These are phyloP conservation scores for Mortierella sp. DNA, from an alignment of 371 early-diverging fungal genomes.

Conservation along the genomic window DNA sequence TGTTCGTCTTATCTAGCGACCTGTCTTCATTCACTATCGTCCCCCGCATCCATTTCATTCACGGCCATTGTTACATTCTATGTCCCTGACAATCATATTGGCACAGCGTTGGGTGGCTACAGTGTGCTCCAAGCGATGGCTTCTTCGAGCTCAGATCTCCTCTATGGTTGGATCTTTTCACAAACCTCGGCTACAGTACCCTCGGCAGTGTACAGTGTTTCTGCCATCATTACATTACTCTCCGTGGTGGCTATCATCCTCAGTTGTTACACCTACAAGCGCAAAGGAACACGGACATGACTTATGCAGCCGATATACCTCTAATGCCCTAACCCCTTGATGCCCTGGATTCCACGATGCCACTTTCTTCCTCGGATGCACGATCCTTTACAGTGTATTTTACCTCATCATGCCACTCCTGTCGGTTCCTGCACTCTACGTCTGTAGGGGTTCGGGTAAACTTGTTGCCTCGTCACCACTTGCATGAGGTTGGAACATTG, in stretches of 20 bases:
- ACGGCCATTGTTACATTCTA: slow-evolving; percentile 25
- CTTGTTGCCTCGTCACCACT: too few relatives aligned
- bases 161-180: slow-evolving; percentile 34
- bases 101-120: slow-evolving; percentile 36
- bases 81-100: slow-evolving; percentile 30
- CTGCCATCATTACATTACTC: slow-evolving; percentile 1
- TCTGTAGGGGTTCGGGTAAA: slow-evolving; percentile 16
- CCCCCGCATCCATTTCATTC: slow-evolving; percentile 14
- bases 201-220: slow-evolving; percentile 26
- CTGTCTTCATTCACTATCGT: slow-evolving; percentile 19
- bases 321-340: too few relatives aligned
- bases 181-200: slow-evolving; percentile 29
- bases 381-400: not conserved
- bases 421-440: slow-evolving; percentile 5
- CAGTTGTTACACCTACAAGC: slow-evolving; percentile 16
- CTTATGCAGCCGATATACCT: too few relatives aligned
- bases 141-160: slow-evolving; percentile 21
- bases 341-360: too few relatives aligned
- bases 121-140: slow-evolving; percentile 21
- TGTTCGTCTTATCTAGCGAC: slow-evolving; percentile 8
- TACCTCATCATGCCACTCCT: slow-evolving; percentile 5
- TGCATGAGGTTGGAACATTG: too few relatives aligned
- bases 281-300: not conserved
- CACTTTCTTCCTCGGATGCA: not conserved
- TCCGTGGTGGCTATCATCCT: not conserved